Conservation (phyloP, 345 rosid genomes). For the Eucalyptus regnans region DNA sequence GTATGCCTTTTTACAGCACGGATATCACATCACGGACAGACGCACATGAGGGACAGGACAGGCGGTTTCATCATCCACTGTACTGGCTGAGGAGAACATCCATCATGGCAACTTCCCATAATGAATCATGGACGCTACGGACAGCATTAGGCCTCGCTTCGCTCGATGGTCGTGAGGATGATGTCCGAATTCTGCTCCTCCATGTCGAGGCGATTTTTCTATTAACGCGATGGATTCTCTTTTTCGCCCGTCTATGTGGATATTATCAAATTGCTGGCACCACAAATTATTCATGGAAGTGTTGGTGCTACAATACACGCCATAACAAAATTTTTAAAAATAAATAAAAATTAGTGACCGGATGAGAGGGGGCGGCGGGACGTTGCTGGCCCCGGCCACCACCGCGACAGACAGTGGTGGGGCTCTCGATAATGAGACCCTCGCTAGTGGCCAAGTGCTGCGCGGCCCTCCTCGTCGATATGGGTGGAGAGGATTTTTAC, state of each 20-base stretch:
- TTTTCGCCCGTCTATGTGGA: rapidly evolving
- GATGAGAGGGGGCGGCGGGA: background rate
- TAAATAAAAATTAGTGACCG: background rate
- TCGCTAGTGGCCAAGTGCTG: background rate
- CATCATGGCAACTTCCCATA: background rate
- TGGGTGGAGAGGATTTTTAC: background rate
- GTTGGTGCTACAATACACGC: background rate
- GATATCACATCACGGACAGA: background rate
- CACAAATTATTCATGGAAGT: background rate
- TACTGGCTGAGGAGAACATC: background rate
- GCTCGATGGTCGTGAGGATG: background rate
- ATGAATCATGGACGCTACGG: background rate
- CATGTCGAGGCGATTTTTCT: background rate
- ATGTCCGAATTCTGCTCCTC: background rate
- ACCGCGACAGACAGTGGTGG: background rate
- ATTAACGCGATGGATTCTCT: background rate
- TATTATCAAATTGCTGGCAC: background rate
- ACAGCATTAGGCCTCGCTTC: background rate
- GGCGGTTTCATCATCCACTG: background rate
- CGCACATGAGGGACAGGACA: background rate
- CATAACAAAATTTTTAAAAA: background rate
- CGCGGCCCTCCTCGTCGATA: rapidly evolving
- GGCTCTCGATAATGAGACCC: background rate
- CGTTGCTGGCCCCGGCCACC: background rate
- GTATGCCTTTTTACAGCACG: background rate